A percentile compares a stretch with the other conserved stretches of the same genome.
Conservation (phyloP, 257 asterid genomes). For the Solanum sejunctum region DNA sequence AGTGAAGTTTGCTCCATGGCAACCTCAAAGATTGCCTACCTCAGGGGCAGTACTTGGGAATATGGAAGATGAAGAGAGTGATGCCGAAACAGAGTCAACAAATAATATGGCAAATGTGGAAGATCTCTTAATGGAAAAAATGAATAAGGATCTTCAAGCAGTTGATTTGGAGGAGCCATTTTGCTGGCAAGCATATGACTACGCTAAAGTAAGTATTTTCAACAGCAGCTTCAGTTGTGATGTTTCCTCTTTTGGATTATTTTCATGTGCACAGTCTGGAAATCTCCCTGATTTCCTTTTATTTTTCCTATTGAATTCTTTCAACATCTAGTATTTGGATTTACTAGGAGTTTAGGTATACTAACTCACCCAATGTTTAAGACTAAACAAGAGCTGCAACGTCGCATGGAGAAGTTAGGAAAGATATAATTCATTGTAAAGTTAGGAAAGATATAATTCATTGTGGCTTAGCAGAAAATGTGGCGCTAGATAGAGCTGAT, state of each 20-base stretch:
- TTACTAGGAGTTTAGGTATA: not conserved
- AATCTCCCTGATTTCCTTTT: not conserved
- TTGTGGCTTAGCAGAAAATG: not conserved
- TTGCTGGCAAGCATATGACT: constrained; percentile 89
- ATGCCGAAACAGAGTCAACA: constrained; percentile 57
- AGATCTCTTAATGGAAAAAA: constrained; percentile 72
- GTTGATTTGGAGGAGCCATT: constrained; percentile 93
- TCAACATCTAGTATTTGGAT: not conserved
- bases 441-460: not conserved
- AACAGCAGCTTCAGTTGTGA: not conserved
- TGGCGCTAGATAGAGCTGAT: not conserved
- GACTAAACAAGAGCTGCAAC: not conserved
- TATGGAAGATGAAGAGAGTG: constrained; percentile 70
- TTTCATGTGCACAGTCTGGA: not conserved
- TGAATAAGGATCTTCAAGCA: constrained; percentile 80
- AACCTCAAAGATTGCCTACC: constrained; percentile 42
- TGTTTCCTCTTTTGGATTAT: not conserved
- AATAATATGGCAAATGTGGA: constrained; percentile 61
- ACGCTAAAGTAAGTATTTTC: constrained; percentile 60
- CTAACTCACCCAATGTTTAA: not conserved
- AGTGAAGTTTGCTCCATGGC: constrained; percentile 83
- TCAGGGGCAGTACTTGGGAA: constrained; percentile 20
- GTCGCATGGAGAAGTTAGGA: not conserved
- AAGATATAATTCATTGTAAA: not conserved
- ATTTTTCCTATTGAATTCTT: not conserved